These are phyloP conservation scores for Rhododendron griersonianum DNA, from an alignment of 148 eudicot genomes.

Conservation along the genomic window DNA sequence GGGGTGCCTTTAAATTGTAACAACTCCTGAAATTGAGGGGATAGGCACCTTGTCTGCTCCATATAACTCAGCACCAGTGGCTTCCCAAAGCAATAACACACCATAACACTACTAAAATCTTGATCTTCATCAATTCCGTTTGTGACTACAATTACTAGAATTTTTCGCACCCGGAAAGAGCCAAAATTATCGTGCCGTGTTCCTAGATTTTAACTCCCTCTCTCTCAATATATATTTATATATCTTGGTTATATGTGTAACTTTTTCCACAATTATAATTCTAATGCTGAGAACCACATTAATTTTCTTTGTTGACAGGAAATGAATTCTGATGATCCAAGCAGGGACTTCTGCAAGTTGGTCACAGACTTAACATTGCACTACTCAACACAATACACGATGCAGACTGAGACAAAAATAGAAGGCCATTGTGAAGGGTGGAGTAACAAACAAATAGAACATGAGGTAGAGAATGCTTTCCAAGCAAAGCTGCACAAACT, in stretches of 20 bases:
- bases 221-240: not conserved
- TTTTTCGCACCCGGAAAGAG: not conserved
- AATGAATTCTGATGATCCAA: not conserved
- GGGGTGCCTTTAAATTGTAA: too few species aligned
- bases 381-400: not conserved
- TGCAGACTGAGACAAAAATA: not conserved
- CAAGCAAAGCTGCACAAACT: not conserved
- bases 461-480: not conserved
- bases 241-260: not conserved
- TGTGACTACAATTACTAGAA: not conserved
- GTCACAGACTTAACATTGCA: not conserved
- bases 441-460: not conserved
- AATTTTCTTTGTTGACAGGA: not conserved
- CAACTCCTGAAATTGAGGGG: not conserved
- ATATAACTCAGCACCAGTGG: too few species aligned
- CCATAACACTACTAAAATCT: not conserved
- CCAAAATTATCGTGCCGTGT: not conserved
- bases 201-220: not conserved
- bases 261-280: not conserved
- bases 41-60: too few species aligned
- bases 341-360: not conserved
- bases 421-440: not conserved
- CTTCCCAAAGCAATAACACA: too few species aligned
- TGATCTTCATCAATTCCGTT: not conserved
- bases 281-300: not conserved